phyloP scores from a whole-genome alignment of 116 monocot genomes.

The Thalassia testudinum region DNA sequence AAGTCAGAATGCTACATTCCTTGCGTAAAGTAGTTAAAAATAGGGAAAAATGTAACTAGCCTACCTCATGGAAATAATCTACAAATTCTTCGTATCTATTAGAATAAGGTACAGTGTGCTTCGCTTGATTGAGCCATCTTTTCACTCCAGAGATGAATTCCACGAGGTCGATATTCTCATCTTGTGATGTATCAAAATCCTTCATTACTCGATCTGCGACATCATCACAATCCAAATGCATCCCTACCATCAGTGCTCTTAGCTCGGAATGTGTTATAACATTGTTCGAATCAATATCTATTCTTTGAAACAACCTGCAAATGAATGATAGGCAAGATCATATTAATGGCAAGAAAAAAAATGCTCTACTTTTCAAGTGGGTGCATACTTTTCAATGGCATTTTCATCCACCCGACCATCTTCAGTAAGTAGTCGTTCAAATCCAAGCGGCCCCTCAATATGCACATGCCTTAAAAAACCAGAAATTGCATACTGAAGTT shows the following conservation, averaged over 20 bases:
- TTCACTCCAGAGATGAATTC: constrained; percentile 66
- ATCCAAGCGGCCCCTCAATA: constrained; percentile 9
- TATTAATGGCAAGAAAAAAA: too few relatives aligned
- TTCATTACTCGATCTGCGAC: constrained; percentile 57
- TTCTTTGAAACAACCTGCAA: constrained; percentile 46
- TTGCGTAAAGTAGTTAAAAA: background rate
- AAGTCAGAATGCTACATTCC: too few relatives aligned
- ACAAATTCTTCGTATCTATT: constrained; percentile 29
- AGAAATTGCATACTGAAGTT: constrained; percentile 66
- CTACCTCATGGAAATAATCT: constrained; percentile 60
- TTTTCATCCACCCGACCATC: constrained; percentile 50
- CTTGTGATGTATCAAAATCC: constrained; percentile 83
- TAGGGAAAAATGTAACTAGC: background rate
- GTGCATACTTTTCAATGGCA: constrained; percentile 46
- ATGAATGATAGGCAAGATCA: background rate
- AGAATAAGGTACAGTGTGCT: constrained; percentile 21
- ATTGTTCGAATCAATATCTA: constrained; percentile 39
- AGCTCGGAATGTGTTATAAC: constrained; percentile 46
- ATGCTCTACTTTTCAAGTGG: too few relatives aligned
- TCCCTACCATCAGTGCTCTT: constrained; percentile 57
- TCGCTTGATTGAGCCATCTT: constrained; percentile 76
- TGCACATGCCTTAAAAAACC: constrained; percentile 57
- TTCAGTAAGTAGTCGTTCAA: constrained; percentile 40
- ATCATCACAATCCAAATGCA: constrained; percentile 43
- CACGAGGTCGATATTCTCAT: constrained; percentile 33